Evolutionary conservation across 2,329 filamentous ascomycete species (phyloP).

Genomic region (Golovinomyces cichoracearum): DNA sequence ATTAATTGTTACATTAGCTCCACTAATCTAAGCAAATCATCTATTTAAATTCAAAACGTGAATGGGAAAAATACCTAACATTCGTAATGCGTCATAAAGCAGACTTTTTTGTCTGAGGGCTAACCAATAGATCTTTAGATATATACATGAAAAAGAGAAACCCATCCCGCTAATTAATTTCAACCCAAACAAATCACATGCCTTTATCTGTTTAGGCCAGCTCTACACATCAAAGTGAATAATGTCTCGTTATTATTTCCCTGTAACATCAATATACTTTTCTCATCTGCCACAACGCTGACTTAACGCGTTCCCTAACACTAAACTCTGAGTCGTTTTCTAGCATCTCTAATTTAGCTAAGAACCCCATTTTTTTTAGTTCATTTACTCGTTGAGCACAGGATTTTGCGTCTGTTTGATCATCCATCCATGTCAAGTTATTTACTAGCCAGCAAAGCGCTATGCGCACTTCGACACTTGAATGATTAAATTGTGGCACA

Average conservation of each 20-base stretch:
- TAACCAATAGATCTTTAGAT: too few species aligned
- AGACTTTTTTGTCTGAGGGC: too few species aligned
- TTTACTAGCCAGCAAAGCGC: slow-evolving; percentile 62
- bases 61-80: too few species aligned
- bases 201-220: too few species aligned
- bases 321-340: slow-evolving; percentile 51
- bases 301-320: slow-evolving; percentile 61
- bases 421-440: slow-evolving; percentile 66
- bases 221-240: too few species aligned
- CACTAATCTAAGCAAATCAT: too few species aligned
- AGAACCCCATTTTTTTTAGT: slow-evolving; percentile 45
- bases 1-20: too few species aligned
- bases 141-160: too few species aligned
- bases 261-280: slow-evolving; percentile 4
- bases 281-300: slow-evolving; percentile 45
- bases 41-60: too few species aligned
- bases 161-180: too few species aligned
- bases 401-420: slow-evolving; percentile 36
- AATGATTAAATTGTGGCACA: slow-evolving; percentile 45
- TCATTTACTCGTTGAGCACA: slow-evolving; percentile 41
- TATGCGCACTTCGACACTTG: slow-evolving; percentile 45
- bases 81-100: too few species aligned
- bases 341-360: slow-evolving; percentile 36
- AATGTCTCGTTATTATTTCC: not conserved
- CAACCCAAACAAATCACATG: too few species aligned